Evolutionary conservation across 164 flowering plant genomes (phyloP), one percentile per base, ranked within the genome.

Genomic region (Magnolia officinalis): DNA sequence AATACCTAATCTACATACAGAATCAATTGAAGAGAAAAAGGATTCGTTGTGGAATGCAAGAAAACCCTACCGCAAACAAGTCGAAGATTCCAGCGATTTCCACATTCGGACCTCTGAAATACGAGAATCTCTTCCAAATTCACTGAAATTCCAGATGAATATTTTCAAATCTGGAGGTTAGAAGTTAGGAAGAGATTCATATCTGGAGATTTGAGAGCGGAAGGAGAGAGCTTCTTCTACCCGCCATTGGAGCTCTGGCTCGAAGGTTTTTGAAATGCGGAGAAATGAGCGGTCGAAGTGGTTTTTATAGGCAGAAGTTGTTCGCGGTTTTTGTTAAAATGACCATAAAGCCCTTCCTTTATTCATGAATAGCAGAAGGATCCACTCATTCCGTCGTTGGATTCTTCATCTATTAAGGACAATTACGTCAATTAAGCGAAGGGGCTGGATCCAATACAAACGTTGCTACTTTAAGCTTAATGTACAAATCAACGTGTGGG

Each of bases 241-340:
- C 29, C 63, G 70, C 80, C 77, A 63, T 63, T 70, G 61, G 19
- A 74, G 51, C 77, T 63, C 64, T 52, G 77, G 73, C 29, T 55
- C 10, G 16, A 55, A 55, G 18, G 61, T 55, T 55, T 71, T 79
- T 58, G 67, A 71, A 75, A 29, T 70, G 74, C 20, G n/a, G 63
- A 26, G 45, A n/a, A 67, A 55, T 11, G 66, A 58, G 29, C 24
- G 29, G 29, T 21, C 9, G 58, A 55, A 16, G 24, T 31, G 23
- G 70, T 2, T 26, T 74, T 69, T 61, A 67, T 63, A 70, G 55
- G 5, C 23, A 8, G 55, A 7, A 21, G 7, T 3, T 0, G 45
- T 37, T 37, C 45, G 45, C 45, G 45, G 6, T 37, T 37, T 37
- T 37, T 37, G 45, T 37, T 37, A 37, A 37, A 37, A 37, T 37